Base-by-base conservation (phyloP, 495 filamentous ascomycete species). In the Penicillium chermesinum region DNA sequence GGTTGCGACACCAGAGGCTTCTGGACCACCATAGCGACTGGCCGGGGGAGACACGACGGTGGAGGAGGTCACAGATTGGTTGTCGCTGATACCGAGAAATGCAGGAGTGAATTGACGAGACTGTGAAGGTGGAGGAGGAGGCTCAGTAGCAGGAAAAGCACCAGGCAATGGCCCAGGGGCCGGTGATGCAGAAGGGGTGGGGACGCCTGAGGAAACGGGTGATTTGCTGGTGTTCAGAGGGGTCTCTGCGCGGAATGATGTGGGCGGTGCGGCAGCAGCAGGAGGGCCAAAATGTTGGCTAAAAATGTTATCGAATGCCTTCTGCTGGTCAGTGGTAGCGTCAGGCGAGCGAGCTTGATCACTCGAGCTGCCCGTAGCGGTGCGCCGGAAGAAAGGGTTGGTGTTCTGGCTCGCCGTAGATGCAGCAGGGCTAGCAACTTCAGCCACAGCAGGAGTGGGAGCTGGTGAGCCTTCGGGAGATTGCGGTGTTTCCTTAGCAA, bases 241-340 rank as follows among this genome's bases (percentile, higher is more conserved):
- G 7, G 75, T 73, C 44, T 88, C 84, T 7, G 80, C 71, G 48
- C 78, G 77, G 72, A 90, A 91, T 7, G 87, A 81, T 20, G 83
- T 81, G 22, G 75, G 75, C 1, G 81, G 80, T 2, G 81, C 75
- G 15, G 62, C 63, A 30, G 59, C 48, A 20, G 48, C 63, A 15
- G 81, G 67, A 46, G 82, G 69, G 3, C 73, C 69, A 59, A 88
- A 83, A 1, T 84, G 72, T 33, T 87, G 86, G 1, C 91, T 90
- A 63, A 96, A 96, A 22, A 96, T 82, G 64, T 86, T 90, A 55
- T 96, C 90, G 64, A 95, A 93, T 16, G 82, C 81, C 57, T 81
- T 81, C 41, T 89, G 83, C 59, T 73, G 77, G 50, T 78, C 72
- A 34, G 44, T 67, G 0, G 66, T 46, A 16, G 58, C 49, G 19